phyloP scores from a whole-genome alignment of 2,329 filamentous ascomycete species.

The Verticillium dahliae region DNA sequence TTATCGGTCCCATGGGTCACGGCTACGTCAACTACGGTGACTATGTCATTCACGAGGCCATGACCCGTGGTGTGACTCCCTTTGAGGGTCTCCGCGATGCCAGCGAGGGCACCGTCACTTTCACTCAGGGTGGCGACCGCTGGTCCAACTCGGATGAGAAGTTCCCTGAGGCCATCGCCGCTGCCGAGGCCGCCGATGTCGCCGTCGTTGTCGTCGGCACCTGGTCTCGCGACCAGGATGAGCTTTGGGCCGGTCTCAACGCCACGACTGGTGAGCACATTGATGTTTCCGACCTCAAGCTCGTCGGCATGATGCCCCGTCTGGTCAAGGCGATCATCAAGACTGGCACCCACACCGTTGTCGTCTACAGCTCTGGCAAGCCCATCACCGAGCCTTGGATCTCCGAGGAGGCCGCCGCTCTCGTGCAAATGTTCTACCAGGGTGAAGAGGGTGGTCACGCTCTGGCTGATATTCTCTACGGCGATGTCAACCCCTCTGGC shows the following conservation, averaged over 20 bases:
- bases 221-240: constrained; percentile 66
- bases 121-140: constrained; percentile 63
- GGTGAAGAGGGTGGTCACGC: constrained; percentile 62
- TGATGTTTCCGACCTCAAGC: constrained; percentile 55
- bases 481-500: constrained; percentile 58
- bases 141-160: constrained; percentile 66
- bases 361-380: constrained; percentile 64
- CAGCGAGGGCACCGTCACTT: constrained; percentile 55
- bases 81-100: constrained; percentile 60
- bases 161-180: constrained; percentile 59
- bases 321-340: constrained; percentile 62
- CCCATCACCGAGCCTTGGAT: constrained; percentile 71
- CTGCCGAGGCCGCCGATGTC: constrained; percentile 60
- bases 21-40: constrained; percentile 70
- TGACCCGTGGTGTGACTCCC: constrained; percentile 61
- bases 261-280: constrained; percentile 72
- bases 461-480: constrained; percentile 60
- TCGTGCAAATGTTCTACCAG: constrained; percentile 71
- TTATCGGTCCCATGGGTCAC: constrained; percentile 71
- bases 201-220: constrained; percentile 70
- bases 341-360: constrained; percentile 60
- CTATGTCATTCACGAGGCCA: constrained; percentile 61
- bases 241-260: constrained; percentile 65
- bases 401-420: constrained; percentile 53
- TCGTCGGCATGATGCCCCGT: constrained; percentile 63